These are phyloP conservation scores for Aquanectria penicillioides DNA, from an alignment of 2,329 filamentous ascomycete species.

Conservation along the genomic window DNA sequence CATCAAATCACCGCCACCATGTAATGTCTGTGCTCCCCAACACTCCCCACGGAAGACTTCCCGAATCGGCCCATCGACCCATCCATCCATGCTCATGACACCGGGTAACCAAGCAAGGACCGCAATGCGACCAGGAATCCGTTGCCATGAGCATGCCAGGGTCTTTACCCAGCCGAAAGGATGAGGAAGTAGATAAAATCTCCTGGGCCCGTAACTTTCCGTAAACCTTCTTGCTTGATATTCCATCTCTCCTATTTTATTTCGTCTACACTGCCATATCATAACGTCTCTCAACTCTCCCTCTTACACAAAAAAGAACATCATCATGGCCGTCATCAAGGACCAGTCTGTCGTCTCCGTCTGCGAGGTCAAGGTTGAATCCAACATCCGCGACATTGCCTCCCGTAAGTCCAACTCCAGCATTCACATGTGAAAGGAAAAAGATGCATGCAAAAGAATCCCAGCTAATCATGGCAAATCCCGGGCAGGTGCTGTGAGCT, in stretches of 20 bases:
- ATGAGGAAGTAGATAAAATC: slow-evolving; percentile 28
- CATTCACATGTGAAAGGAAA: neutral
- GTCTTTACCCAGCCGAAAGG: slow-evolving; percentile 25
- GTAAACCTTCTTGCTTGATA: slow-evolving; percentile 11
- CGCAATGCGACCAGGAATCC: slow-evolving; percentile 40
- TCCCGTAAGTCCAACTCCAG: slow-evolving; percentile 23
- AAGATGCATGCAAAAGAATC: neutral
- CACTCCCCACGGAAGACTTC: slow-evolving; percentile 29
- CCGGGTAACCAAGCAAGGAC: slow-evolving; percentile 36
- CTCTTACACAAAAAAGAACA: slow-evolving; percentile 15
- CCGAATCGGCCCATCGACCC: slow-evolving; percentile 40
- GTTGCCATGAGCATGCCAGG: slow-evolving; percentile 37
- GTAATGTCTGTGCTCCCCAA: slow-evolving; percentile 39
- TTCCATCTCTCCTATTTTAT: too few species aligned
- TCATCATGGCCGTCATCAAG: slow-evolving; percentile 36
- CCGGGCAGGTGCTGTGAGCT: slow-evolving; percentile 33
- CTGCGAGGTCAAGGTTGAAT: slow-evolving; percentile 29
- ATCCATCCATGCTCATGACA: slow-evolving; percentile 42
- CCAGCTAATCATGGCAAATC: slow-evolving; percentile 28
- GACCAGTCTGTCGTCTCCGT: slow-evolving; percentile 32
- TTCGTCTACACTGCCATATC: neutral
- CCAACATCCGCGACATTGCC: slow-evolving; percentile 17
- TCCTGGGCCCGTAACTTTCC: slow-evolving; percentile 30
- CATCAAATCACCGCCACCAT: slow-evolving; percentile 35
- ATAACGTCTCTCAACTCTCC: slow-evolving; percentile 3